A percentile compares a stretch with the other conserved stretches of the same genome.
Evolutionary conservation across 2,329 filamentous ascomycete genomes (phyloP).

Genomic region (Aspergillus unguis): DNA sequence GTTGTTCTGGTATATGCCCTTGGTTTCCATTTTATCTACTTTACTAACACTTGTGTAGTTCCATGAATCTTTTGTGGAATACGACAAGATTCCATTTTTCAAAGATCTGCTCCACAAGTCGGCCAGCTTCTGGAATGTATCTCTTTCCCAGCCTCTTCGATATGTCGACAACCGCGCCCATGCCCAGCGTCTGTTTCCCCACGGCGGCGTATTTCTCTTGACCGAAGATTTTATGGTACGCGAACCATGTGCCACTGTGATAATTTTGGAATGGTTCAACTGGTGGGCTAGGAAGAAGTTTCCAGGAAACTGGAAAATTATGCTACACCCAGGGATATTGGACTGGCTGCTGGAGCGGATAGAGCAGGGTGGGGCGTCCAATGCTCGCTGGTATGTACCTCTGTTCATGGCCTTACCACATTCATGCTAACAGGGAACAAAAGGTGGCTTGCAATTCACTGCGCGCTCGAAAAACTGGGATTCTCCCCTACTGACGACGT

Average conservation of each 20-base stretch:
- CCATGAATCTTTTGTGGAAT: slow-evolving; percentile 35
- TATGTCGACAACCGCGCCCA: slow-evolving; percentile 21
- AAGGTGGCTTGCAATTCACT: slow-evolving; percentile 28
- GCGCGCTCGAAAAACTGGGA: slow-evolving; percentile 24
- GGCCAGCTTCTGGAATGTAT: slow-evolving; percentile 37
- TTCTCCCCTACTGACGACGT: slow-evolving; percentile 1
- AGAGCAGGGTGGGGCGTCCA: slow-evolving; percentile 12
- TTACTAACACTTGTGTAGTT: slow-evolving; percentile 27
- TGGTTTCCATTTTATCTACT: not conserved
- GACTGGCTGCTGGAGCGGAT: slow-evolving; percentile 32
- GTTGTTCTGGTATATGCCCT: slow-evolving; percentile 35
- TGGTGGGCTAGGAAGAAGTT: slow-evolving; percentile 19
- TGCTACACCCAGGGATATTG: slow-evolving; percentile 36
- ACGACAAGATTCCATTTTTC: slow-evolving; percentile 28
- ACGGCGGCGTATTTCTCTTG: slow-evolving; percentile 37
- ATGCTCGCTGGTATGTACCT: slow-evolving; percentile 21
- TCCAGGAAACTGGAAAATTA: slow-evolving; percentile 36
- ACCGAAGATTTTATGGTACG: slow-evolving; percentile 40
- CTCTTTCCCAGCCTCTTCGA: slow-evolving; percentile 26
- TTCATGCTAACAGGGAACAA: not conserved
- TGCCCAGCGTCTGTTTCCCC: slow-evolving; percentile 38
- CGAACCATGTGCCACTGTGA: slow-evolving; percentile 27
- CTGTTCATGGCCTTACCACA: not conserved
- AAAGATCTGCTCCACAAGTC: slow-evolving; percentile 20
- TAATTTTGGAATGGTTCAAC: slow-evolving; percentile 39